phyloP scores from a whole-genome alignment of 768 basidiomycete species.

The Lactifluus volemus region DNA sequence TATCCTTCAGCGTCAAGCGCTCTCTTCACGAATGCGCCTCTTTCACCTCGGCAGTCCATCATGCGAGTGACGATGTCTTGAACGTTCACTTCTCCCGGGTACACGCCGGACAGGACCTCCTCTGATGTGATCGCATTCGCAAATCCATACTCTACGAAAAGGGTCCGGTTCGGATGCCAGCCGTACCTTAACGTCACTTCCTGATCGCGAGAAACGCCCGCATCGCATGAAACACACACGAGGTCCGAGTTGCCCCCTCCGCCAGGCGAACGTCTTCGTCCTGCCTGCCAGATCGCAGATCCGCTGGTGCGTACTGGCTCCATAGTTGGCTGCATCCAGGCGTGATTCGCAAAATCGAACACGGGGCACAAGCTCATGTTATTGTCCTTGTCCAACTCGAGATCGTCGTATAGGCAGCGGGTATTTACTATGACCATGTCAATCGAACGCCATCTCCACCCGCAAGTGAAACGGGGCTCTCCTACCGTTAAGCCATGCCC shows the following conservation, averaged over 20 bases:
- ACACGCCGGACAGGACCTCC: constrained; percentile 23
- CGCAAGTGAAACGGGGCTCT: constrained; percentile 11
- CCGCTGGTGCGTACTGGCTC: constrained; percentile 26
- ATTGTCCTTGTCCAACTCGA: constrained; percentile 47
- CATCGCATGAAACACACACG: constrained; percentile 39
- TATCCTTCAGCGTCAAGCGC: constrained; percentile 58
- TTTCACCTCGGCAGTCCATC: constrained; percentile 35
- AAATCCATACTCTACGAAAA: constrained; percentile 92
- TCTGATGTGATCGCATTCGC: constrained; percentile 34
- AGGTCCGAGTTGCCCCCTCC: constrained; percentile 28
- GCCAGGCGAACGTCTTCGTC: neutral
- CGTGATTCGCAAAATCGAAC: constrained; percentile 87
- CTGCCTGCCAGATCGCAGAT: constrained; percentile 3
- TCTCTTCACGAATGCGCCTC: constrained; percentile 41
- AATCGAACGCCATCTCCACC: constrained; percentile 1
- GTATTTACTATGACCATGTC: constrained; percentile 64
- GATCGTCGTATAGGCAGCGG: constrained; percentile 70
- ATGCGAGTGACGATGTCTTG: constrained; percentile 43
- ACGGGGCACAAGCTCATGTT: constrained; percentile 86
- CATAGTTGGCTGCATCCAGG: constrained; percentile 34
- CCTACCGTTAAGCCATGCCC: constrained; percentile 90
- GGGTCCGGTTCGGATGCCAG: constrained; percentile 59
- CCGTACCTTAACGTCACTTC: constrained; percentile 81
- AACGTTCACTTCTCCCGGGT: constrained; percentile 54
- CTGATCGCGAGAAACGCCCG: constrained; percentile 38